Base-by-base conservation (phyloP, 202 grass and related monocot genomes). In the Setaria viridis region DNA sequence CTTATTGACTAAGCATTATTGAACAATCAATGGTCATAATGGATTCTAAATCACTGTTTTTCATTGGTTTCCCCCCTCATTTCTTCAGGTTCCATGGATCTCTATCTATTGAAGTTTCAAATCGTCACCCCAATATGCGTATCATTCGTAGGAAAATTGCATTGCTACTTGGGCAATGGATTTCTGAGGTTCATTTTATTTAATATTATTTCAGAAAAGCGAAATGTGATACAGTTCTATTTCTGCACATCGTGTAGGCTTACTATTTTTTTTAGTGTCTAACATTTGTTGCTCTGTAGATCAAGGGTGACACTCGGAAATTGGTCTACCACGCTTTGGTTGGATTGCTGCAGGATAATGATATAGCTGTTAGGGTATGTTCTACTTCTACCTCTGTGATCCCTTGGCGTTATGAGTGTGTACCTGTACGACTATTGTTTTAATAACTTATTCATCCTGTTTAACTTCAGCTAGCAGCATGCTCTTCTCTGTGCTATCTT, bases 91-190 rank as follows among this genome's bases (percentile, higher is more conserved):
- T 96, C 69, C 87, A 90, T 70, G 80, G 94, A 83, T 96, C 93
- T 67, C 82, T 96, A 79, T 91, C 92, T 73, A 91, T 96, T n/a
- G 94, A 99, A 82, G 85, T 99, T 88, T 91, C 94, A 86, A 99
- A 96, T 88, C 78, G 80, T 30, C 97, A 99, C 83, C 97, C 97
- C 56, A 99, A 99, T 84, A 94, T 91, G 92, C 88, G 90, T 47
- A 93, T 99, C 59, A 90, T 99, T 87, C 94, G 87, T 85, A 89
- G 94, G 79, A 99, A 94, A 91, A 94, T 99, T 85, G 97, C 94
- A 62, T 87, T 96, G 85, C 62, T 99, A 76, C 93, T 94, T 69
- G 97, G 97, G 34, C 92, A 99, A 80, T 99, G 97, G 97, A 92
- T 95, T 90, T 96, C 97, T 83, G 92, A 99, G 97, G 97, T 99